A percentile compares a stretch with the other conserved stretches of the same genome.
phyloP scores from a whole-genome alignment of 2,329 filamentous ascomycete species.

The Monosporascus sp. region DNA sequence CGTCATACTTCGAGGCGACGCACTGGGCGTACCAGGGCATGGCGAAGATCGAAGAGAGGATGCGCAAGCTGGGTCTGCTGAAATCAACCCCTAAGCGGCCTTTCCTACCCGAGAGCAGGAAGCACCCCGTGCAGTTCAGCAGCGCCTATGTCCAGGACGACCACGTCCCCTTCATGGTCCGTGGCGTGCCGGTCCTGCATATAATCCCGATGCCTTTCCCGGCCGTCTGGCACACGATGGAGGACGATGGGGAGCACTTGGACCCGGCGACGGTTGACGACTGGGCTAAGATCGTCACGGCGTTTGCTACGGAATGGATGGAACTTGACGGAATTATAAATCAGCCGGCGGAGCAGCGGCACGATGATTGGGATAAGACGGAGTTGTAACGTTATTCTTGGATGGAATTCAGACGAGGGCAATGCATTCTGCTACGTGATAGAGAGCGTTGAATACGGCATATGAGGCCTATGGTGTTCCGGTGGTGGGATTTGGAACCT shows the following conservation, averaged over 20 bases:
- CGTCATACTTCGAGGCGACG: conserved; percentile 83
- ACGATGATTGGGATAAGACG: not conserved
- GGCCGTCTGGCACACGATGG: conserved; percentile 75
- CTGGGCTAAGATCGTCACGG: conserved; percentile 79
- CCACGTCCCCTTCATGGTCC: conserved; percentile 81
- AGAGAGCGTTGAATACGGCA: too few species aligned
- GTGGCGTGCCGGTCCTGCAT: conserved; percentile 85
- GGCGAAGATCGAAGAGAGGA: conserved; percentile 66
- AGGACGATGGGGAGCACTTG: conserved; percentile 79
- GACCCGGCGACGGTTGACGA: conserved; percentile 76
- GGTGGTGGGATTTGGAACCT: too few species aligned
- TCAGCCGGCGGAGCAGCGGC: conserved; percentile 5
- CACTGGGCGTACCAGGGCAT: conserved; percentile 89
- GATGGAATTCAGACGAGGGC: too few species aligned
- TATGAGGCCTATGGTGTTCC: too few species aligned
- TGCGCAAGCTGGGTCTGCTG: conserved; percentile 61
- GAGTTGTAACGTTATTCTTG: not conserved
- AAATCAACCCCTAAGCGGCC: conserved; percentile 34
- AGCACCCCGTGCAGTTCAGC: conserved; percentile 42
- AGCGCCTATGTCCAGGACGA: conserved; percentile 68
- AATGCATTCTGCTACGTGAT: not conserved
- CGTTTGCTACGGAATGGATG: conserved; percentile 89
- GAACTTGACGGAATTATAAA: conserved; percentile 50
- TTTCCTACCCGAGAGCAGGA: conserved; percentile 64
- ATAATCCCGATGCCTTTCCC: conserved; percentile 84